Evolutionary conservation across 495 filamentous ascomycete species (phyloP), one percentile per base, ranked within the genome.

Genomic region (Oidiodendron maius): DNA sequence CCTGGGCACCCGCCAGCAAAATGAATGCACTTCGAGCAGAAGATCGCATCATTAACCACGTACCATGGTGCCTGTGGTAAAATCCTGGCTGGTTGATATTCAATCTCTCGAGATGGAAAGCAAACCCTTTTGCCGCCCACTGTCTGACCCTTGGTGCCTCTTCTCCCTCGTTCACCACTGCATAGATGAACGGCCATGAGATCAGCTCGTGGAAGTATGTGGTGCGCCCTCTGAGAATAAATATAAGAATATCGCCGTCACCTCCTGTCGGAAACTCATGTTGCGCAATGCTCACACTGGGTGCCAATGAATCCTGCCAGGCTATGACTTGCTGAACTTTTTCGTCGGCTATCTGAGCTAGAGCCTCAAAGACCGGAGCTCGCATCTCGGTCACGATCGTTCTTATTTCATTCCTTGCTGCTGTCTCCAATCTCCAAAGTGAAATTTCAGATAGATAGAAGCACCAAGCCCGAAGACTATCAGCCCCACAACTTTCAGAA

Each of bases 1-100:
- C 25, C 9, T 44, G 11, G 11, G n/a, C 25, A 16, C 28, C n/a
- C 41, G 41, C 41, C 5, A 32, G 11, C 15, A 44, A 25, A 10
- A 44, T 32, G 11, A 37, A 32, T n/a, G 41, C 41, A 32, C 41
- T 44, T 44, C 41, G n/a, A 25, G 41, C 21, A 21, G 12, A 44
- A 5, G 64, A 58, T 8, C 65, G 62, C n/a, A 68, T 42, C 65
- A 68, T 68, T 16, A 68, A 44, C 65, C 64, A 66, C 28, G 61
- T 57, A 12, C 65, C 65, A 35, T 68, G 65, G 48, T 68, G 65
- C 11, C 65, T 62, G 39, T 68, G 63, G n/a, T 64, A 60, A 35
- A 65, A 67, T 4, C 64, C 64, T 20, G 41, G 44, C 21, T 50
- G 48, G 43, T 65, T 64, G 21, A 61, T 56, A 21, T 60, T 40